Conservation (phyloP, 1,139 yeast genomes). For the Candida glucosophila region DNA sequence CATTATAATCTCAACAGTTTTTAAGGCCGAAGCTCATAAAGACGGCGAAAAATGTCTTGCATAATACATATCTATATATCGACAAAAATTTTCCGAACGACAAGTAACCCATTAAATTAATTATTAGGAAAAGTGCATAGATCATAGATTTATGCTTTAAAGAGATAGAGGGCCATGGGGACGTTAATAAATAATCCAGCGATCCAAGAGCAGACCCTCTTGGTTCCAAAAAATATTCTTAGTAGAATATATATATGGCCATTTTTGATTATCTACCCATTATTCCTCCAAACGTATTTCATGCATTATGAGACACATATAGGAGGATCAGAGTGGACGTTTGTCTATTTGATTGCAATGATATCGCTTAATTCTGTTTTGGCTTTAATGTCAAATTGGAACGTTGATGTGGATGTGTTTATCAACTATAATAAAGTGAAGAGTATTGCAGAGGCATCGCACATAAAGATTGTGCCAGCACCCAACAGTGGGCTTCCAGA, state of each 20-base stretch:
- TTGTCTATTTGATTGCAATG: constrained; percentile 71
- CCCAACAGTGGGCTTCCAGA: constrained; percentile 84
- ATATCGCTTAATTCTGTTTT: constrained; percentile 66
- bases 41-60: too few relatives aligned
- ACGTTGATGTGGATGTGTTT: constrained; percentile 56
- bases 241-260: constrained; percentile 82
- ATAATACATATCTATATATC: too few relatives aligned
- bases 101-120: too few relatives aligned
- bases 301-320: constrained; percentile 73
- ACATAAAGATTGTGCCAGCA: constrained; percentile 71
- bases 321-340: constrained; percentile 80
- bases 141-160: too few relatives aligned
- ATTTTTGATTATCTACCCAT: constrained; percentile 70
- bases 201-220: constrained; percentile 57
- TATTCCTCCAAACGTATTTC: constrained; percentile 57
- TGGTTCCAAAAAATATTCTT: constrained; percentile 56
- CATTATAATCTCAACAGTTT: too few relatives aligned
- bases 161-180: constrained; percentile 17
- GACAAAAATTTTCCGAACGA: too few relatives aligned
- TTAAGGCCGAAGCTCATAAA: too few relatives aligned
- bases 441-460: constrained; percentile 52
- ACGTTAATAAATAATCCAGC: constrained; percentile 47
- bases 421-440: constrained; percentile 59
- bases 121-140: too few relatives aligned
- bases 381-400: constrained; percentile 96